Percentiles rank a stretch among this genome's conserved stretches.
Conservation (phyloP, 495 filamentous ascomycete species). For the Terfezia boudieri region DNA sequence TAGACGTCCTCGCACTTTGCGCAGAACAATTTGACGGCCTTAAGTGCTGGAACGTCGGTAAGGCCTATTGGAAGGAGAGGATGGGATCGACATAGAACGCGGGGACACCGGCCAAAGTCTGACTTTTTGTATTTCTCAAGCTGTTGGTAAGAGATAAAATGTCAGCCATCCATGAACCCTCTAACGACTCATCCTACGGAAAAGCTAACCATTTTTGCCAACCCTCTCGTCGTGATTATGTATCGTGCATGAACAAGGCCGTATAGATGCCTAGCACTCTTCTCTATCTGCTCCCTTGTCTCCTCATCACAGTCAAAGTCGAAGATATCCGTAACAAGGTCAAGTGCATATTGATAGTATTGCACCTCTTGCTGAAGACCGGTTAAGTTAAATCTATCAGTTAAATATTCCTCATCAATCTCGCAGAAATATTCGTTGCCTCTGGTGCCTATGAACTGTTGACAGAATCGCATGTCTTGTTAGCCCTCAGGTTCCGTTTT, state of each 20-base stretch:
- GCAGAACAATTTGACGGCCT: constrained; percentile 90
- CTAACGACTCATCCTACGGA: neutral
- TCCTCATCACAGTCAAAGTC: constrained; percentile 98
- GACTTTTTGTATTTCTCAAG: constrained; percentile 96
- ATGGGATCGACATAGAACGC: constrained; percentile 78
- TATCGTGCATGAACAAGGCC: constrained; percentile 92
- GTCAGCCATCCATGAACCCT: neutral
- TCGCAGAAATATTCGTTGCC: constrained; percentile 99
- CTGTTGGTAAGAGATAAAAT: constrained; percentile 24
- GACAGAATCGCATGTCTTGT: constrained; percentile 1
- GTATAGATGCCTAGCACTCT: constrained; percentile 88
- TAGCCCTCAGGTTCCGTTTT: constrained; percentile 43
- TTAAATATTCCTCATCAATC: constrained; percentile 97
- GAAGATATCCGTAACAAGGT: constrained; percentile 99
- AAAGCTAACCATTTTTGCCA: constrained; percentile 71
- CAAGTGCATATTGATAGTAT: constrained; percentile 96
- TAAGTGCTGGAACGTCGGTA: constrained; percentile 60
- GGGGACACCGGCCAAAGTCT: constrained; percentile 95
- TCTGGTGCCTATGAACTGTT: constrained; percentile 87
- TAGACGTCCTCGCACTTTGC: constrained; percentile 94
- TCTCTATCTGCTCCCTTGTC: constrained; percentile 92
- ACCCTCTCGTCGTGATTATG: constrained; percentile 83
- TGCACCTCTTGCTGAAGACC: constrained; percentile 92
- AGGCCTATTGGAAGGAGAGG: constrained; percentile 84
- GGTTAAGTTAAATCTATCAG: constrained; percentile 94